Percentiles rank a stretch among this genome's conserved stretches.
Evolutionary conservation across 2,329 filamentous ascomycete genomes (phyloP).

Genomic region (Tolypocladium ophioglossoides): DNA sequence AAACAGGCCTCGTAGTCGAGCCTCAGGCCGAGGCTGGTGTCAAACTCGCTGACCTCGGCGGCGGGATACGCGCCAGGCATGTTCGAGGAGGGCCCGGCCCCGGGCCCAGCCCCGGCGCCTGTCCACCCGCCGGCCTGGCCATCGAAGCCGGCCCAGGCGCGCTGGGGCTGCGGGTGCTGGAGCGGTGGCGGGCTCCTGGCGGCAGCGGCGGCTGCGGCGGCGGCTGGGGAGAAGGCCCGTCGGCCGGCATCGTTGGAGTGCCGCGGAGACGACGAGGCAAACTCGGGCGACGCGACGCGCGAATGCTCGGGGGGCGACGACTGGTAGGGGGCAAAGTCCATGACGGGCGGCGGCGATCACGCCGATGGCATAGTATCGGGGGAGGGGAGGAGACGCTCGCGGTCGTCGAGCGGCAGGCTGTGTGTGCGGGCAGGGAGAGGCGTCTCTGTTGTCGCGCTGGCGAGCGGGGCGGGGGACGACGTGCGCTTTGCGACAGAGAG

Average conservation of each 20-base stretch:
- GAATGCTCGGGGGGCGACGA: conserved; percentile 78
- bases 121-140: conserved; percentile 19
- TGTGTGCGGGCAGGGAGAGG: too few species aligned
- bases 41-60: conserved; percentile 65
- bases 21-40: conserved; percentile 77
- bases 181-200: conserved; percentile 30
- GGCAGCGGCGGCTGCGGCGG: conserved; percentile 21
- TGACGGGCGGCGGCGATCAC: conserved; percentile 24
- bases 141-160: conserved; percentile 36
- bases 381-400: neutral
- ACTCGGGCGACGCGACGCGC: conserved; percentile 64
- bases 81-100: conserved; percentile 1
- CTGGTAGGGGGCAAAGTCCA: conserved; percentile 98
- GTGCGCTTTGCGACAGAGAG: neutral
- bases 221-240: conserved; percentile 40
- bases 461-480: neutral
- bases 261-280: conserved; percentile 35
- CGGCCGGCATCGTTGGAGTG: conserved; percentile 44
- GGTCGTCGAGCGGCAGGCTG: neutral
- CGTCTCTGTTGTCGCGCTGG: neutral
- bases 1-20: conserved; percentile 85
- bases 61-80: conserved; percentile 28
- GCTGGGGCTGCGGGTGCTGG: conserved; percentile 44
- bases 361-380: neutral
- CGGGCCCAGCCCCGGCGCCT: conserved; percentile 6